These are phyloP conservation scores for Aphanomyces astaci DNA, from an alignment of 352 stramenopile genomes.

Conservation along the genomic window DNA sequence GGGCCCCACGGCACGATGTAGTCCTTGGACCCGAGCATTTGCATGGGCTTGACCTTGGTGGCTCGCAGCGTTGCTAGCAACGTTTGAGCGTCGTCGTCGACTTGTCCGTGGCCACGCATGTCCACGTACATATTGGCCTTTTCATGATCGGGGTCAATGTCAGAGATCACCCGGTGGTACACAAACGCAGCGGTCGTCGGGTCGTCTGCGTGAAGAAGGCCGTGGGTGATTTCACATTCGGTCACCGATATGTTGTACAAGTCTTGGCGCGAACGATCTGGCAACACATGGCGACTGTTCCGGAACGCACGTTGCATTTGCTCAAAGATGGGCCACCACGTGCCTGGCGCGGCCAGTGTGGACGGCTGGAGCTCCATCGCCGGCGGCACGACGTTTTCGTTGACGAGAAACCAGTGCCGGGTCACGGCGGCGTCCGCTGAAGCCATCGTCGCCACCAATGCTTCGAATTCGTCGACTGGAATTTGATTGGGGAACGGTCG, in stretches of 20 bases:
- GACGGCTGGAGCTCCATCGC: slow-evolving; percentile 4
- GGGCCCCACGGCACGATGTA: not conserved
- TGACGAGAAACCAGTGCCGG: not conserved
- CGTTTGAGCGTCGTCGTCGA: not conserved
- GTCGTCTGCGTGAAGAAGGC: not conserved
- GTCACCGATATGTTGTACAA: slow-evolving; percentile 6
- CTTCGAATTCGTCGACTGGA: not conserved
- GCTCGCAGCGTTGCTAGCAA: not conserved
- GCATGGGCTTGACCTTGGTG: not conserved
- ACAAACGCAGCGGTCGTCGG: not conserved
- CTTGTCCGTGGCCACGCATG: not conserved
- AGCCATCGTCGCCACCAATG: not conserved
- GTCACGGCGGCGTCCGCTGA: not conserved
- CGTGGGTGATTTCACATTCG: slow-evolving; percentile 2
- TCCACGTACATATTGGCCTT: slow-evolving; percentile 1
- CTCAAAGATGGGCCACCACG: slow-evolving; percentile 11
- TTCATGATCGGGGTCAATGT: not conserved
- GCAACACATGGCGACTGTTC: not conserved
- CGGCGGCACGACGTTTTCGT: not conserved
- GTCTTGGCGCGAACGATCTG: not conserved
- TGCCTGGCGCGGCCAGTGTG: not conserved
- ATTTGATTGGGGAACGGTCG: slow-evolving; percentile 5
- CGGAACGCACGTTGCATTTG: slow-evolving; percentile 2
- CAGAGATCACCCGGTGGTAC: not conserved
- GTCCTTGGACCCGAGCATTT: not conserved